Evolutionary conservation across 192 early-diverging fungal genomes (phyloP).

Genomic region (Coemansia sp.): DNA sequence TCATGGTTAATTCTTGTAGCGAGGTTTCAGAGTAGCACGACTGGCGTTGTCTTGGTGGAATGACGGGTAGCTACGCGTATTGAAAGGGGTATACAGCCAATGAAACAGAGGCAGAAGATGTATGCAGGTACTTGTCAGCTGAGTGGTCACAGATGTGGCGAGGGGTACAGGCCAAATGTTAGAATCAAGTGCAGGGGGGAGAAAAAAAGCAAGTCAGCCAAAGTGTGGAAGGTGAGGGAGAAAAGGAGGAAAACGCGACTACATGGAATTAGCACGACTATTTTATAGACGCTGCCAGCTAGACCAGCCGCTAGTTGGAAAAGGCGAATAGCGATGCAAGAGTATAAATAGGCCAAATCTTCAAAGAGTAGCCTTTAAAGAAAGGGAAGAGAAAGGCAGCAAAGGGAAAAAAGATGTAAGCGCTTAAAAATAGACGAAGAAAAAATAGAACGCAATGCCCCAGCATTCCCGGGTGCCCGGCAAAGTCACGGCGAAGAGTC

Average conservation of each 20-base stretch:
- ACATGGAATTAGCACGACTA: not conserved
- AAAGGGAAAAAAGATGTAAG: not conserved
- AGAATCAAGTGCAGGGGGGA: not conserved
- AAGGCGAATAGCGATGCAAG: not conserved
- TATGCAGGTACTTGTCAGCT: not conserved
- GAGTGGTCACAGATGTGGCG: not conserved
- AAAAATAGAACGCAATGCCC: not conserved
- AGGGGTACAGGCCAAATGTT: not conserved
- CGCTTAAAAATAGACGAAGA: not conserved
- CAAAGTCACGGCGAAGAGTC: not conserved
- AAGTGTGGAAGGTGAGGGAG: not conserved
- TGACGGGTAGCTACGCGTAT: not conserved
- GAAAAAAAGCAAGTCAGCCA: not conserved
- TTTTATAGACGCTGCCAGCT: not conserved
- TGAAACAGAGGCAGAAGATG: not conserved
- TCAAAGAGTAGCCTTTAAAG: not conserved
- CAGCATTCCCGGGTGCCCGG: slow-evolving; percentile 5
- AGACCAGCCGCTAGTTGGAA: not conserved
- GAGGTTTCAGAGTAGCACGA: not conserved
- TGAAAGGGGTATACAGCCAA: not conserved
- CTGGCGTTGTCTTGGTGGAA: not conserved
- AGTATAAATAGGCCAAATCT: slow-evolving; percentile 3
- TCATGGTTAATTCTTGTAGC: not conserved
- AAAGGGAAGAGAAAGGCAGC: not conserved
- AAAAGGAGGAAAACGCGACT: not conserved